A percentile compares a stretch with the other conserved stretches of the same genome.
phyloP scores from a whole-genome alignment of 331 rosid genomes.

The Erythrophleum ivorense region DNA sequence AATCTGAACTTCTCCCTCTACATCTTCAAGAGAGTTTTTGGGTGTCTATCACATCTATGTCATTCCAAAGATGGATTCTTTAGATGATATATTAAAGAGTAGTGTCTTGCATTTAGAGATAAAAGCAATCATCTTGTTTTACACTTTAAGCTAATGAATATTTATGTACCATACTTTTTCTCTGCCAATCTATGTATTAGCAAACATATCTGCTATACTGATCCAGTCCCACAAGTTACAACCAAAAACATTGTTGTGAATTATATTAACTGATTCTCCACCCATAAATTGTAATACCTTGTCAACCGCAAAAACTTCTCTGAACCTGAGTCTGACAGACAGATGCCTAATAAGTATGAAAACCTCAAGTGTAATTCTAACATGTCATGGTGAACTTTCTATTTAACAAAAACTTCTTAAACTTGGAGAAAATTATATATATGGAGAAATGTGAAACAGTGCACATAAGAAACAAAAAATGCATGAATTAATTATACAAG shows the following conservation, averaged over 20 bases:
- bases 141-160: neutral
- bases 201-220: neutral
- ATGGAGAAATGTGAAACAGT: neutral
- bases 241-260: neutral
- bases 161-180: neutral
- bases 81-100: neutral
- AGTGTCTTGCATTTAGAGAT: neutral
- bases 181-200: neutral
- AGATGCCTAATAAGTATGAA: neutral
- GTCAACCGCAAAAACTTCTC: neutral
- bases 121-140: neutral
- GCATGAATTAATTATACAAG: neutral
- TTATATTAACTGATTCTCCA: neutral
- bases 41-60: neutral
- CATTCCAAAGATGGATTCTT: neutral
- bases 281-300: neutral
- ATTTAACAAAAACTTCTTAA: neutral
- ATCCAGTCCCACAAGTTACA: neutral
- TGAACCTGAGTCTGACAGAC: neutral
- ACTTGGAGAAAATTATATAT: too few relatives aligned
- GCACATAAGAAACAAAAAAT: neutral
- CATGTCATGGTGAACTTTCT: neutral
- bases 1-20: neutral
- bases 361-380: neutral
- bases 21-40: neutral